Evolutionary conservation across 202 grass and related monocot species (phyloP).

Genomic region (Bolboschoenoplectus hybrid): DNA sequence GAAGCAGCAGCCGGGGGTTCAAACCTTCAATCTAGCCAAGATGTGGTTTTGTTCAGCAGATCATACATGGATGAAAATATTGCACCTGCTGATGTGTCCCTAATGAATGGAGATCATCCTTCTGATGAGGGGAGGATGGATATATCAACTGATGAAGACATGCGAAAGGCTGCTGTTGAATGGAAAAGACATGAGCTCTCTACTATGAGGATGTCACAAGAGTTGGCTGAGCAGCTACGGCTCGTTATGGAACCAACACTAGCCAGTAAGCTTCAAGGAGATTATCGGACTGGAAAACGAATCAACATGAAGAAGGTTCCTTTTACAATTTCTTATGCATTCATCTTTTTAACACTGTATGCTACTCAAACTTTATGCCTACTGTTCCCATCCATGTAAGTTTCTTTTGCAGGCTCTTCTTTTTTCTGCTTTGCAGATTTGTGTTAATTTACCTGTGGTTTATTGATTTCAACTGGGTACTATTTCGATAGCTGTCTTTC

Average conservation of each 20-base stretch:
- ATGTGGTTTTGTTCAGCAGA: constrained; percentile 67
- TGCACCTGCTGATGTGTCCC: constrained; percentile 37
- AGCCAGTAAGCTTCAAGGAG: constrained; percentile 96
- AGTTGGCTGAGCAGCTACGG: constrained; percentile 88
- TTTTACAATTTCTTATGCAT: neutral
- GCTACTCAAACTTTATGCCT: neutral
- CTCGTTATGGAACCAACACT: constrained; percentile 92
- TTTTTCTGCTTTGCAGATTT: neutral
- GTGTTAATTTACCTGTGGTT: neutral
- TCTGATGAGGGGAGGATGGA: constrained; percentile 53
- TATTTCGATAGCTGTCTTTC: neutral
- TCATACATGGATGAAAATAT: constrained; percentile 52
- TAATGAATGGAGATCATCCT: constrained; percentile 42
- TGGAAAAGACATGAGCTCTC: constrained; percentile 77
- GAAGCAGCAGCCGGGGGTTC: constrained; percentile 45
- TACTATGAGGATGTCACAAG: constrained; percentile 83
- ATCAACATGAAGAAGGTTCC: constrained; percentile 99
- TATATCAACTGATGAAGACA: constrained; percentile 40
- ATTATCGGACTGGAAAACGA: constrained; percentile 99
- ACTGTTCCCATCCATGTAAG: neutral
- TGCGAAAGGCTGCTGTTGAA: constrained; percentile 49
- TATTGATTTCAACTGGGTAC: neutral
- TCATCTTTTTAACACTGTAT: neutral
- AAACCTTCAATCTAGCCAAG: constrained; percentile 36
- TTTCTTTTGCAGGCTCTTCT: neutral